These are phyloP conservation scores for Rhizophora mangle DNA, from an alignment of 345 rosid genomes.

Conservation along the genomic window DNA sequence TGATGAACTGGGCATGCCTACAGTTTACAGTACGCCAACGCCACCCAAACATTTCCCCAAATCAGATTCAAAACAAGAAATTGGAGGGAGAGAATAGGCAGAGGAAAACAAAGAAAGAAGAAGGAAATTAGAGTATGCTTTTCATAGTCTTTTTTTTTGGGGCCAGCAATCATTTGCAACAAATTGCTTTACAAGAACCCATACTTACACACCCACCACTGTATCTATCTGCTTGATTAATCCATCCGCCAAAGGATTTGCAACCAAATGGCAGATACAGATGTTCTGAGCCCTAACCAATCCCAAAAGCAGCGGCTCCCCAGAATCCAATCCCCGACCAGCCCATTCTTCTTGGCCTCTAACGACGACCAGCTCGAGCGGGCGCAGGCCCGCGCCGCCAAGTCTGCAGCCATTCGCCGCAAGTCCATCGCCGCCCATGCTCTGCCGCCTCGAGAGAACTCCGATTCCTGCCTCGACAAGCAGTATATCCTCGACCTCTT, in stretches of 20 bases:
- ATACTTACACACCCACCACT: not conserved
- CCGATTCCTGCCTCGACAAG: constrained; percentile 63
- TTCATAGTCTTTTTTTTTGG: too few species aligned
- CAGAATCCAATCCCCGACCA: constrained; percentile 69
- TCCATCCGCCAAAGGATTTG: not conserved
- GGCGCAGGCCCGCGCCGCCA: constrained; percentile 87
- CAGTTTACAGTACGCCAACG: too few species aligned
- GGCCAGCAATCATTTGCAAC: too few species aligned
- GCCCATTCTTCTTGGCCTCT: constrained; percentile 77
- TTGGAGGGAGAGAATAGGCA: too few species aligned
- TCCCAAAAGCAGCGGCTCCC: constrained; percentile 43
- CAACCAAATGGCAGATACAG: constrained; percentile 55
- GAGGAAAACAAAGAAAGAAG: too few species aligned
- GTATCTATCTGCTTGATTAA: not conserved
- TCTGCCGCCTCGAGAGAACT: constrained; percentile 51
- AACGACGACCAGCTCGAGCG: constrained; percentile 77
- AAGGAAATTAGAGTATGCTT: too few species aligned
- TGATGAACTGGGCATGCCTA: too few species aligned
- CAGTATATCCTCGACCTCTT: constrained; percentile 81
- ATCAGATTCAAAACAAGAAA: too few species aligned
- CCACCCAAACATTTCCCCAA: too few species aligned
- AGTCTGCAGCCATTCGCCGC: constrained; percentile 49
- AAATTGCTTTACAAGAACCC: too few species aligned
- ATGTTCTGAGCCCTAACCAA: constrained; percentile 65
- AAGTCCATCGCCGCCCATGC: constrained; percentile 27